A percentile compares a stretch with the other conserved stretches of the same genome.
These are phyloP conservation scores for Heritiera fomes DNA, from an alignment of 345 rosid species.

Conservation along the genomic window DNA sequence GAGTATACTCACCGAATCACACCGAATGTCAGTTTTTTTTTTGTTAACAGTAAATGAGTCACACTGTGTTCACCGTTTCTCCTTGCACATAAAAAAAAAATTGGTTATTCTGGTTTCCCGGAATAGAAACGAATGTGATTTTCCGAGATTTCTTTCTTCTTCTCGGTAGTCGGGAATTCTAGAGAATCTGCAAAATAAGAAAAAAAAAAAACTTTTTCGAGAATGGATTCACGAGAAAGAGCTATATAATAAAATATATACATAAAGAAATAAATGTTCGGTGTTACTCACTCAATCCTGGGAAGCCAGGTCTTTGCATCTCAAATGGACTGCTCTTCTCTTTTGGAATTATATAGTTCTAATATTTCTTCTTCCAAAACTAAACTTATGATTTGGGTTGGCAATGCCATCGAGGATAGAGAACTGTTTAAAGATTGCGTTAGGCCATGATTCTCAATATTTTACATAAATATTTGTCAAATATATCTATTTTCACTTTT, in stretches of 20 bases:
- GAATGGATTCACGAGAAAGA: slow-evolving; percentile 25
- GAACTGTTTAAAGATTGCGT: too few relatives aligned
- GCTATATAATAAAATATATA: neutral
- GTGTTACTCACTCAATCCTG: neutral
- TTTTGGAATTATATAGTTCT: too few relatives aligned
- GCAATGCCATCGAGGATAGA: neutral
- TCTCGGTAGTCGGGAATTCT: slow-evolving; percentile 21
- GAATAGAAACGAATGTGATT: slow-evolving; percentile 22
- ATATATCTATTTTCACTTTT: too few relatives aligned
- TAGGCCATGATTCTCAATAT: too few relatives aligned
- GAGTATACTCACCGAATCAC: slow-evolving; percentile 40
- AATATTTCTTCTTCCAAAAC: neutral
- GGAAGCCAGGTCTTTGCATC: slow-evolving; percentile 4
- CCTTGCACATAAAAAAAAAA: neutral
- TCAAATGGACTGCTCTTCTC: neutral
- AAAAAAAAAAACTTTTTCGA: slow-evolving; percentile 8
- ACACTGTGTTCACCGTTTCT: slow-evolving; percentile 18
- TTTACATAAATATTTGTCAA: too few relatives aligned
- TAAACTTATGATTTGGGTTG: neutral
- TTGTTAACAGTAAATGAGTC: slow-evolving; percentile 1
- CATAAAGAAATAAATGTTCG: neutral
- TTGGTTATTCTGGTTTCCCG: slow-evolving; percentile 6
- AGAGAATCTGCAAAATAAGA: slow-evolving; percentile 22
- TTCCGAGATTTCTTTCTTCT: slow-evolving; percentile 8
- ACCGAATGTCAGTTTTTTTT: neutral